Conservation (phyloP, 352 stramenopile genomes). For the Pythium monospermum region DNA sequence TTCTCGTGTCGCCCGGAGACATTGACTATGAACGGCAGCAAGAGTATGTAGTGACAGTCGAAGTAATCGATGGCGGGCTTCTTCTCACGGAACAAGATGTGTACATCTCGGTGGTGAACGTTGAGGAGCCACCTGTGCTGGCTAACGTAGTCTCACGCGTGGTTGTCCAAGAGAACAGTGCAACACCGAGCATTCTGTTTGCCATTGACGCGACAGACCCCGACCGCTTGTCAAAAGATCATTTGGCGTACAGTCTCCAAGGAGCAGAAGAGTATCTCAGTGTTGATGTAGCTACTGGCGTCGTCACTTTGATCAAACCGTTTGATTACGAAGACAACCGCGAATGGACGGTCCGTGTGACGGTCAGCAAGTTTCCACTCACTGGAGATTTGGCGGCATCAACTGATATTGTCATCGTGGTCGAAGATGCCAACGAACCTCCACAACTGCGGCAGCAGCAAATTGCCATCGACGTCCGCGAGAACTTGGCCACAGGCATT, state of each 20-base stretch:
- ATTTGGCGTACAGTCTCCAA: slow-evolving; percentile 14
- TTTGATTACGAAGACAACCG: slow-evolving; percentile 21
- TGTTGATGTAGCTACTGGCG: slow-evolving; percentile 10
- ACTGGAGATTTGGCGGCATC: neutral
- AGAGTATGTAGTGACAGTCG: slow-evolving; percentile 20
- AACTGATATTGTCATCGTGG: slow-evolving; percentile 5
- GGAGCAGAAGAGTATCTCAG: neutral
- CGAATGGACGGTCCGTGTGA: neutral
- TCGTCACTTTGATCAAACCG: slow-evolving; percentile 16
- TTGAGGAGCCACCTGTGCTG: slow-evolving; percentile 21
- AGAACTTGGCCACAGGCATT: slow-evolving; percentile 10
- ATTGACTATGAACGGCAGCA: slow-evolving; percentile 28
- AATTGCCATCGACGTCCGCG: slow-evolving; percentile 2
- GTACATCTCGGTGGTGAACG: slow-evolving; percentile 25
- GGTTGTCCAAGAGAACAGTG: slow-evolving; percentile 28
- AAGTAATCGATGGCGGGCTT: slow-evolving; percentile 28
- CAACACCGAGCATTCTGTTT: slow-evolving; percentile 30
- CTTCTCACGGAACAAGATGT: slow-evolving; percentile 17
- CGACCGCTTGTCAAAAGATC: slow-evolving; percentile 28
- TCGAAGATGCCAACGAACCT: slow-evolving; percentile 23
- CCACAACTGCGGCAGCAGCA: slow-evolving; percentile 2
- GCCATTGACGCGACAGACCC: slow-evolving; percentile 42
- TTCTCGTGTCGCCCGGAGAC: slow-evolving; percentile 7
- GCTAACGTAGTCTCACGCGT: neutral
- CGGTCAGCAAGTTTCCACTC: neutral